A percentile compares a stretch with the other conserved stretches of the same genome.
These are phyloP conservation scores for Protomyces inundatus DNA, from an alignment of 1,139 yeast species.

Conservation along the genomic window DNA sequence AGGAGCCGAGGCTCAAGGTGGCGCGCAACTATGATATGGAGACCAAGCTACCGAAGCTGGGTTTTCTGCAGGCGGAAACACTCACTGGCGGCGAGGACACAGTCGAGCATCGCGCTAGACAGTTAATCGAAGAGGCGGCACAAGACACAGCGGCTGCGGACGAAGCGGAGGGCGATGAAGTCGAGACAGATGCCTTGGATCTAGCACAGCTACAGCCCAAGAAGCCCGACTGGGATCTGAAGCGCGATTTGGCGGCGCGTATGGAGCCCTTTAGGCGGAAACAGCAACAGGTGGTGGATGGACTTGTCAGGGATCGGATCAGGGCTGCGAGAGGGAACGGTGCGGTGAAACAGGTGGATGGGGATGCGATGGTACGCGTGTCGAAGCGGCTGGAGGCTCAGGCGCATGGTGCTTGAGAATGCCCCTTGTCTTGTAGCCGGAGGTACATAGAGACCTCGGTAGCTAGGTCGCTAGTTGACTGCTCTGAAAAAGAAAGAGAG, in stretches of 20 bases:
- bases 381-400: background rate
- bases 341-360: background rate
- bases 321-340: background rate
- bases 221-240: constrained; percentile 42
- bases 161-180: constrained; percentile 20
- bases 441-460: no score
- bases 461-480: no score
- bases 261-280: constrained; percentile 40
- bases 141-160: constrained; percentile 25
- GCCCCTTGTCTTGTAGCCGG: background rate
- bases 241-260: constrained; percentile 42
- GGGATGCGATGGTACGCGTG: background rate
- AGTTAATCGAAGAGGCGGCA: constrained; percentile 28
- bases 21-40: constrained; percentile 41
- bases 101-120: constrained; percentile 34
- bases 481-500: no score
- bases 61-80: constrained; percentile 39
- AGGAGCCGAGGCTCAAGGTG: constrained; percentile 5
- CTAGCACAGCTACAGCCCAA: constrained; percentile 37
- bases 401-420: background rate
- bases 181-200: constrained; percentile 10
- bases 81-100: constrained; percentile 35
- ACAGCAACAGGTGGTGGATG: constrained; percentile 42
- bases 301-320: constrained; percentile 42
- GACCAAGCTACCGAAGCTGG: constrained; percentile 38